Evolutionary conservation across 2,329 filamentous ascomycete species (phyloP), one percentile per base, ranked within the genome.

Genomic region (Paraphoma chrysanthemicola): DNA sequence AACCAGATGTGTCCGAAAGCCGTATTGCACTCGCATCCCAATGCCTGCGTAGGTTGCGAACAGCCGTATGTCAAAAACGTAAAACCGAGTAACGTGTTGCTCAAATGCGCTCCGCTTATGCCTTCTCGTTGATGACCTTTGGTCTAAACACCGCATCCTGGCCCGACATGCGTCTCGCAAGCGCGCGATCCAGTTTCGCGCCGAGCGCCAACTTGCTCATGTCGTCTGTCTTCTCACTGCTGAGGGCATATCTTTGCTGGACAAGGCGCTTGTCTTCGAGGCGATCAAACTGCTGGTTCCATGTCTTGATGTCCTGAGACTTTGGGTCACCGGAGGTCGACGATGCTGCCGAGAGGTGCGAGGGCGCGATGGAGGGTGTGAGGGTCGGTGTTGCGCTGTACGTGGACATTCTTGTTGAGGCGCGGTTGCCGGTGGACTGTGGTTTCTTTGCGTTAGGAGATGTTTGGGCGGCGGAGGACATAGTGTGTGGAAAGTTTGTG

Each of bases 201-300:
- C 93, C 91, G 50, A 97, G 85, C 38, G 93, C 93, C 56, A 96
- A 85, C 81, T 96, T 96, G 81, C 88, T 89, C 78, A 96, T 83
- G 74, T 90, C 89, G 70, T 92, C 90, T 17, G 85, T 87, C 83
- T 96, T 96, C 78, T 94, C 88, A 61, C 90, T 86, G 74, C 83
- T 90, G 62, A 93, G 86, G 54, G 87, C 83, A 72, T 93, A 93
- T 67, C 93, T 90, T 81, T 97, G 93, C 69, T 90, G 86, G 67
- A 87, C 82, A 29, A 97, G 87, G 47, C 90, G 90, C 79, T 92
- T 92, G 83, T 96, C 95, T 78, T 96, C 91, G 80, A 97, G 90
- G 71, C 93, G 91, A 70, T 92, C 89, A 62, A 97, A 86, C 57
- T 90, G 89, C 59, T 89, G 86, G 68, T 91, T 90, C 77, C 95